Percentiles rank a stretch among this genome's conserved stretches.
phyloP scores from a whole-genome alignment of 768 basidiomycete species.

The Tulasnella sp. region DNA sequence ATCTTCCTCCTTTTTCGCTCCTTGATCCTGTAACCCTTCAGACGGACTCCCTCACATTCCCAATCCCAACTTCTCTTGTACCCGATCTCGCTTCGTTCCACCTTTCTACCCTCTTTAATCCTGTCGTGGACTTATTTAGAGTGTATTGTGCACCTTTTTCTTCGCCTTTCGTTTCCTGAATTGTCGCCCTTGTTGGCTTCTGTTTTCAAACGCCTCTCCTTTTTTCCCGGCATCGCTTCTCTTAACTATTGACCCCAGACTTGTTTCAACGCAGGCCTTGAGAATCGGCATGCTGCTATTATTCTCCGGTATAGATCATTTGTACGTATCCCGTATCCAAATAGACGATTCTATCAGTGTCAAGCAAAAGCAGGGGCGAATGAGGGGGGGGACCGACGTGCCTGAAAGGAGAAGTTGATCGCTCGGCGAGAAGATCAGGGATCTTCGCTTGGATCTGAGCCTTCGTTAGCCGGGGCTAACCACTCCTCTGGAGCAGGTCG shows the following conservation, averaged over 20 bases:
- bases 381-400: too few species aligned
- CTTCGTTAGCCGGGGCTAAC: not conserved
- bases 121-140: not conserved
- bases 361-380: too few species aligned
- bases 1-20: not conserved
- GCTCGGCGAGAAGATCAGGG: not conserved
- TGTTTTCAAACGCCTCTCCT: not conserved
- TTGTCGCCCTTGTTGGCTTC: not conserved
- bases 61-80: not conserved
- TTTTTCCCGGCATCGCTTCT: not conserved
- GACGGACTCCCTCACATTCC: not conserved
- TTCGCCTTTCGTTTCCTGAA: not conserved
- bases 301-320: not conserved
- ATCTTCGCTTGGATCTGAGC: not conserved
- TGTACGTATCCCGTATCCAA: too few species aligned
- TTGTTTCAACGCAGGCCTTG: not conserved
- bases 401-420: too few species aligned
- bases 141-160: not conserved
- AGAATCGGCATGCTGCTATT: not conserved
- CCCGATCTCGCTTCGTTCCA: not conserved
- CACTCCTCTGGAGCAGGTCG: not conserved
- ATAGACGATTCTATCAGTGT: too few species aligned
- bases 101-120: not conserved
- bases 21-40: not conserved
- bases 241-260: not conserved